Percentiles rank a stretch among this genome's conserved stretches.
phyloP scores from a whole-genome alignment of 2,329 filamentous ascomycete genomes.

The Aspergillus pseudoterreus region DNA sequence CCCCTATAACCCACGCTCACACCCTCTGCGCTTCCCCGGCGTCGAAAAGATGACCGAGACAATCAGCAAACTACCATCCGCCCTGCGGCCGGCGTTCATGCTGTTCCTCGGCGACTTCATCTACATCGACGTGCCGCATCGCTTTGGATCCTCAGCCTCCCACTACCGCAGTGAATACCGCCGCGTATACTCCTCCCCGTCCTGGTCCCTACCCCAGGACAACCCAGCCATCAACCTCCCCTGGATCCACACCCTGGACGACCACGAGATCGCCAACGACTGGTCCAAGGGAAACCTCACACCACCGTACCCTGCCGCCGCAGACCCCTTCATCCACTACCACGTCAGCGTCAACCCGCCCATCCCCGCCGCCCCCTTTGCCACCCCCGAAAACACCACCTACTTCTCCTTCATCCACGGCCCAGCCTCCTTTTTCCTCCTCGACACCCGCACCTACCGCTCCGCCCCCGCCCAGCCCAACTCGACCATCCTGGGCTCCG shows the following conservation, averaged over 20 bases:
- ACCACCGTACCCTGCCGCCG: constrained; percentile 72
- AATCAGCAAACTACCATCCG: constrained; percentile 64
- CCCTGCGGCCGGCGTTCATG: constrained; percentile 51
- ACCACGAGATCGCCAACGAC: constrained; percentile 95
- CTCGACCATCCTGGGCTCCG: constrained; percentile 82
- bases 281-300: constrained; percentile 76
- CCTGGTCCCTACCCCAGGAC: constrained; percentile 69
- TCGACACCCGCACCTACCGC: constrained; percentile 86
- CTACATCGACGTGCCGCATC: constrained; percentile 71
- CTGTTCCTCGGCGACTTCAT: constrained; percentile 53
- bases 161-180: constrained; percentile 90
- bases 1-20: constrained; percentile 80
- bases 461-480: constrained; percentile 49
- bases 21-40: constrained; percentile 77
- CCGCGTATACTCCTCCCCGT: constrained; percentile 91
- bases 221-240: constrained; percentile 64
- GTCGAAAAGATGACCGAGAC: constrained; percentile 71
- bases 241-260: constrained; percentile 95
- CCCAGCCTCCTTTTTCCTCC: constrained; percentile 88
- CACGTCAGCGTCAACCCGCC: constrained; percentile 84
- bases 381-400: constrained; percentile 59
- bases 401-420: constrained; percentile 90
- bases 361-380: constrained; percentile 45
- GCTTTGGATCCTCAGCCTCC: constrained; percentile 67
- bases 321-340: constrained; percentile 83